Evolutionary conservation across 2,329 filamentous ascomycete genomes (phyloP), one percentile per base, ranked within the genome.

Genomic region (Clathrospora elynae): DNA sequence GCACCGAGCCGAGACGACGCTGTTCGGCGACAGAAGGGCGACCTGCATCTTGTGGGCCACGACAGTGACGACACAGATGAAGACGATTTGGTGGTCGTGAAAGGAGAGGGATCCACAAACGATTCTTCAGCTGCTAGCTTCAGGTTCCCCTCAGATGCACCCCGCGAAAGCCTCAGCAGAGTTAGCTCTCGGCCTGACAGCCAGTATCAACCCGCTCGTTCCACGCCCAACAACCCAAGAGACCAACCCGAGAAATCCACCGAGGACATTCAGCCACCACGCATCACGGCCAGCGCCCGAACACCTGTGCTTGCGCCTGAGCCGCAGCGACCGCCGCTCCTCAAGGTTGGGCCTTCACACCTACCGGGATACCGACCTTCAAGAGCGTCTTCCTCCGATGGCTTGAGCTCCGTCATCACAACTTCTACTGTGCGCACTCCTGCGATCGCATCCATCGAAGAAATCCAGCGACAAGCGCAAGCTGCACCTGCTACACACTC

Each of bases 351-450:
- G 13, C 64, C 70, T 31, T 77, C 75, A 14, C 75, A 77, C 52
- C 55, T 78, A n/a, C 75, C 75, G 3, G 73, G 73, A 8, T 76
- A 71, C 42, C 66, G 71, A n/a, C 63, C 70, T 17, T 77, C 75
- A 6, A 59, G 73, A 35, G 63, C 73, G 2, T 75, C 74, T 2
- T 77, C 75, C 9, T 73, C 72, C 6, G 74, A 76, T 51, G 73
- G 71, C 8, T 23, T 71, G 18, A 71, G 70, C 49, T 72, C 69
- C 9, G 48, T 69, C 25, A 51, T 62, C 12, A 72, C 67, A 5
- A 52, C 57, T 5, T 64, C 63, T 3, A 68, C 67, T 2, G 49
- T 67, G 13, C 64, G 66, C 30, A 62, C 57, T 24, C 61, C 67
- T 11, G 47, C 55, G 5, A 55, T 66, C 22, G 41, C 61, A 11